phyloP scores from a whole-genome alignment of 306 rosid genomes.

The Crotalaria pallida region DNA sequence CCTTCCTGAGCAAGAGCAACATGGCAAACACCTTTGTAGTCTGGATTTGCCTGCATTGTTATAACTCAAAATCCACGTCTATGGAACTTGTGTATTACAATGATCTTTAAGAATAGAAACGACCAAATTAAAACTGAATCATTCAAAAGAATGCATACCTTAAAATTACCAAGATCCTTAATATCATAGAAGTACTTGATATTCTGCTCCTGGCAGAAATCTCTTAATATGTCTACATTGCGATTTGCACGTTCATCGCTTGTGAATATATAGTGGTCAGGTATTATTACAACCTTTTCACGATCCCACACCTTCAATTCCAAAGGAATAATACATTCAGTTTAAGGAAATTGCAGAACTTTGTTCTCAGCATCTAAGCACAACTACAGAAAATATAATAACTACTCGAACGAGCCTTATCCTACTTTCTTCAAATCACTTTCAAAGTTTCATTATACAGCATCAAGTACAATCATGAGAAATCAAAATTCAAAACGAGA shows the following conservation, averaged over 20 bases:
- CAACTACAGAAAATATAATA: background rate
- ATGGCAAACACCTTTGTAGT: conserved; percentile 96
- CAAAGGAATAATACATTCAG: conserved; percentile 15
- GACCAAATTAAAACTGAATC: background rate
- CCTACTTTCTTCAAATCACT: background rate
- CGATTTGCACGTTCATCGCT: conserved; percentile 93
- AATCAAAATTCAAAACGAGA: background rate
- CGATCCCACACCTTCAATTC: conserved; percentile 94
- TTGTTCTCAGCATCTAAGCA: background rate
- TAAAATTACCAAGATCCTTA: conserved; percentile 81
- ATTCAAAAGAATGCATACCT: conserved; percentile 38
- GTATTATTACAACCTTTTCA: conserved; percentile 84
- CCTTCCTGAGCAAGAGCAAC: conserved; percentile 99
- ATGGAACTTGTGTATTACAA: background rate
- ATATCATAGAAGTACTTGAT: conserved; percentile 95
- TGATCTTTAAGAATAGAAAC: background rate
- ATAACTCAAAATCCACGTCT: conserved; percentile 4
- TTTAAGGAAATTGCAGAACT: conserved; percentile 8
- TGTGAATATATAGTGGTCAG: conserved; percentile 93
- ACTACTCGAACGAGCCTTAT: background rate
- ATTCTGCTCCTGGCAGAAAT: conserved; percentile 79
- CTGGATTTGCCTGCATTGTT: conserved; percentile 79
- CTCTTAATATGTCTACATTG: conserved; percentile 88
- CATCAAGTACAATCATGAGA: background rate
- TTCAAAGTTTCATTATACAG: background rate